A percentile compares a stretch with the other conserved stretches of the same genome.
phyloP scores from a whole-genome alignment of 345 rosid species.

The Combretum micranthum region DNA sequence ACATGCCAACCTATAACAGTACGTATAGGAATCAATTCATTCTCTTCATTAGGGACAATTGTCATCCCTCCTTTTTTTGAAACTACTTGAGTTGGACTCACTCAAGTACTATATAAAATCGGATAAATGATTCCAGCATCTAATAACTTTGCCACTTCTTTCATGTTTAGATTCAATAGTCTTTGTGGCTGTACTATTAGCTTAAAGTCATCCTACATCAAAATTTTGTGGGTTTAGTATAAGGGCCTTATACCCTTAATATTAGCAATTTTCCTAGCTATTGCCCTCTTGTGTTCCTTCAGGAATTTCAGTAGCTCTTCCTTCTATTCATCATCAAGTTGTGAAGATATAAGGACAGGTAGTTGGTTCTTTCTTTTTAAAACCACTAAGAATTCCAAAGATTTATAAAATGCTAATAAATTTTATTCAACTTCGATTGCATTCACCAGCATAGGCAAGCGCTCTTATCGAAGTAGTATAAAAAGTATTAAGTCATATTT shows the following conservation, averaged over 20 bases:
- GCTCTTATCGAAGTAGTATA: too few relatives aligned
- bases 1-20: not conserved
- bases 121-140: not conserved
- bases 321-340: not conserved
- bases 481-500: too few relatives aligned
- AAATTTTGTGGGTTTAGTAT: not conserved
- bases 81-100: not conserved
- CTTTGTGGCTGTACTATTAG: not conserved
- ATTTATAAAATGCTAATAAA: too few relatives aligned
- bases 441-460: too few relatives aligned
- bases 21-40: conserved; percentile 1
- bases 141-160: not conserved
- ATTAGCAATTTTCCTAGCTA: too few relatives aligned
- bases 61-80: not conserved
- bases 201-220: not conserved
- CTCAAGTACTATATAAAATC: not conserved
- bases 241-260: not conserved
- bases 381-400: too few relatives aligned
- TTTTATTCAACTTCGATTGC: too few relatives aligned
- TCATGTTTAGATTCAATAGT: not conserved
- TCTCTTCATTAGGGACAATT: too few relatives aligned
- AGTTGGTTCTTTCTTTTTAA: not conserved
- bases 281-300: too few relatives aligned
- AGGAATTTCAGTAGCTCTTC: not conserved
- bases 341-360: not conserved